A percentile compares a stretch with the other conserved stretches of the same genome.
Conservation (phyloP, 495 filamentous ascomycete genomes). For the Lasiosphaeris hirsuta region DNA sequence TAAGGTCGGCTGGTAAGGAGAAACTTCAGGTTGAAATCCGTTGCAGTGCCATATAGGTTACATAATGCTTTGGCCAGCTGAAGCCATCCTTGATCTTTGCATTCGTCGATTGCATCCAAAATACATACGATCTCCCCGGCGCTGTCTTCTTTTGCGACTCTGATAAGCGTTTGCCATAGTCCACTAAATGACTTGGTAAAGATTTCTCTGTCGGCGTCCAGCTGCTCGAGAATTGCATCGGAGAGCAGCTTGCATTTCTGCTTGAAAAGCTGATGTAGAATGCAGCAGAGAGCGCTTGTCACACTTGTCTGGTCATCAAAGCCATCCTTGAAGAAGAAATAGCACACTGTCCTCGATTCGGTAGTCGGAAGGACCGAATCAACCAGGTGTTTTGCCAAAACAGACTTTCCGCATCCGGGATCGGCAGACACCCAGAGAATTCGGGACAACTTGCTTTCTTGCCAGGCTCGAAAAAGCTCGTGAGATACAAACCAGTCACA, state of each 20-base stretch:
- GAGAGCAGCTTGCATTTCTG: conserved; percentile 29
- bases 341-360: conserved; percentile 33
- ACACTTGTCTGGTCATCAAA: conserved; percentile 41
- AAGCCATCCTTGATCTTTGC: conserved; percentile 14
- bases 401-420: conserved; percentile 56
- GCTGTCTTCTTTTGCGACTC: conserved; percentile 27
- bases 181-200: conserved; percentile 33
- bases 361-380: conserved; percentile 33
- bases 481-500: conserved; percentile 43
- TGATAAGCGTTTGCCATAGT: conserved; percentile 43
- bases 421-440: conserved; percentile 51
- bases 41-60: conserved; percentile 11
- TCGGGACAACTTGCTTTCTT: conserved; percentile 14
- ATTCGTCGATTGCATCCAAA: conserved; percentile 49
- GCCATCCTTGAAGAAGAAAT: conserved; percentile 60
- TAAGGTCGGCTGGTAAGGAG: conserved; percentile 51
- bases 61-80: conserved; percentile 15
- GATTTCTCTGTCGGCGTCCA: conserved; percentile 19
- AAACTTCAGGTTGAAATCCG: conserved; percentile 38
- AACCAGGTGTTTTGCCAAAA: conserved; percentile 44
- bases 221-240: conserved; percentile 24
- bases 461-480: conserved; percentile 33
- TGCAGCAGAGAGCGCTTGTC: conserved; percentile 37
- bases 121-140: conserved; percentile 48
- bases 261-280: conserved; percentile 49